These are phyloP conservation scores for Phytopythium oedochilum DNA, from an alignment of 352 stramenopile species.

Conservation along the genomic window DNA sequence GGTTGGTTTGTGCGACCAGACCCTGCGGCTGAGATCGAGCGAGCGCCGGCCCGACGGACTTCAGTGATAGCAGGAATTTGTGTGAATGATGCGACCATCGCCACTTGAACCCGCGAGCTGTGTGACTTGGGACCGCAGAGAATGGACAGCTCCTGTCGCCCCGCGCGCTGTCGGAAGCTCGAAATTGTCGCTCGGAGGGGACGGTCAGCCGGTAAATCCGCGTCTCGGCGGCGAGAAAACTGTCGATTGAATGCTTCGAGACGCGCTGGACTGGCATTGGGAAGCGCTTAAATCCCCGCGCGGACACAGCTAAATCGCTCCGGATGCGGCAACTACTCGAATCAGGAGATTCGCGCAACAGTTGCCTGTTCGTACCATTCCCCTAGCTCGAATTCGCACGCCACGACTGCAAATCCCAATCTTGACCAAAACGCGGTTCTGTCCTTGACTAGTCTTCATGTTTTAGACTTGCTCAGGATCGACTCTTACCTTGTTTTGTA, in stretches of 20 bases:
- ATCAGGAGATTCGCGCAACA: conserved; percentile 2
- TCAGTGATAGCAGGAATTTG: not conserved
- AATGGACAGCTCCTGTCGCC: not conserved
- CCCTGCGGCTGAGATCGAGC: not conserved
- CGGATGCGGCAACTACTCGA: not conserved
- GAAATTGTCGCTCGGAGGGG: too few species aligned
- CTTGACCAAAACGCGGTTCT: not conserved
- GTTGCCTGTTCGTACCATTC: not conserved
- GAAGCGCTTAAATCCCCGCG: not conserved
- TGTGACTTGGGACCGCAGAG: not conserved
- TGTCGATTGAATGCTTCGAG: too few species aligned
- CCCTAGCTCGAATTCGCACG: not conserved
- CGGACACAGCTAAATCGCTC: not conserved
- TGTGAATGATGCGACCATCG: conserved; percentile 1
- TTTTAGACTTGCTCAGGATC: too few species aligned
- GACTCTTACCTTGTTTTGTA: not conserved
- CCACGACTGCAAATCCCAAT: not conserved
- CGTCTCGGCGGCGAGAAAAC: too few species aligned
- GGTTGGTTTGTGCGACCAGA: not conserved
- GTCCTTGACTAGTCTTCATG: not conserved
- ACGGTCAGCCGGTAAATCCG: too few species aligned
- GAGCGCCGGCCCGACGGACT: not conserved
- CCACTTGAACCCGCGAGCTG: not conserved
- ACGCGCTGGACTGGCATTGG: not conserved
- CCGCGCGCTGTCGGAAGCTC: not conserved